Percentiles rank a stretch among this genome's conserved stretches.
Conservation (phyloP, 139 green algal species). For the Chlamydomonas urium region DNA sequence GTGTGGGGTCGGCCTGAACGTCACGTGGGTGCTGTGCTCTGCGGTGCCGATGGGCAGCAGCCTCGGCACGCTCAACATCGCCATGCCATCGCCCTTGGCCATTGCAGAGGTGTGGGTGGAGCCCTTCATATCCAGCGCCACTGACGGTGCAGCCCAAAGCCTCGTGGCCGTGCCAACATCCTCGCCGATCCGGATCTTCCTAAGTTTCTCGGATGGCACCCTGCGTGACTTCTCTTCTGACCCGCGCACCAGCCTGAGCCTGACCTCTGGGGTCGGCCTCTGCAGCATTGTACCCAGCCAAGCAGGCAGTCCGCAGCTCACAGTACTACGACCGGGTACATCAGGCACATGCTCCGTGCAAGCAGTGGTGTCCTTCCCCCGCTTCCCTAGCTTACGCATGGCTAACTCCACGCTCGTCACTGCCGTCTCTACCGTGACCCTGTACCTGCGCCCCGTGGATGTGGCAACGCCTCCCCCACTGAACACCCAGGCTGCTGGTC, state of each 20-base stretch:
- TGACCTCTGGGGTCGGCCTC: slow-evolving; percentile 21
- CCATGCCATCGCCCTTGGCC: slow-evolving; percentile 20
- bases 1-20: slow-evolving; percentile 20
- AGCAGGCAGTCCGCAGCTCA: too few relatives aligned
- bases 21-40: slow-evolving; percentile 29
- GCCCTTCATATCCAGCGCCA: slow-evolving; percentile 19
- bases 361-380: slow-evolving; percentile 24
- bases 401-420: slow-evolving; percentile 22
- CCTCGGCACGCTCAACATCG: slow-evolving; percentile 16
- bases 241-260: background rate
- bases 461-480: background rate
- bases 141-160: slow-evolving; percentile 18
- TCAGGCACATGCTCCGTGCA: slow-evolving; percentile 20
- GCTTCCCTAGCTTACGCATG: slow-evolving; percentile 7
- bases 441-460: slow-evolving; percentile 8
- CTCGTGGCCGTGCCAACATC: slow-evolving; percentile 26
- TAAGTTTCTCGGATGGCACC: slow-evolving; percentile 30
- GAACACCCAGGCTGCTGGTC: slow-evolving; percentile 17
- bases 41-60: slow-evolving; percentile 19
- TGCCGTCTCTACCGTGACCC: slow-evolving; percentile 8
- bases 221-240: slow-evolving; percentile 35
- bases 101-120: slow-evolving; percentile 18
- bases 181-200: slow-evolving; percentile 10
- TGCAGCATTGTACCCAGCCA: too few relatives aligned
- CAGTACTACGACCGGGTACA: too few relatives aligned